A percentile compares a stretch with the other conserved stretches of the same genome.
Conservation (phyloP, 306 rosid genomes). For the Datisca glomerata region DNA sequence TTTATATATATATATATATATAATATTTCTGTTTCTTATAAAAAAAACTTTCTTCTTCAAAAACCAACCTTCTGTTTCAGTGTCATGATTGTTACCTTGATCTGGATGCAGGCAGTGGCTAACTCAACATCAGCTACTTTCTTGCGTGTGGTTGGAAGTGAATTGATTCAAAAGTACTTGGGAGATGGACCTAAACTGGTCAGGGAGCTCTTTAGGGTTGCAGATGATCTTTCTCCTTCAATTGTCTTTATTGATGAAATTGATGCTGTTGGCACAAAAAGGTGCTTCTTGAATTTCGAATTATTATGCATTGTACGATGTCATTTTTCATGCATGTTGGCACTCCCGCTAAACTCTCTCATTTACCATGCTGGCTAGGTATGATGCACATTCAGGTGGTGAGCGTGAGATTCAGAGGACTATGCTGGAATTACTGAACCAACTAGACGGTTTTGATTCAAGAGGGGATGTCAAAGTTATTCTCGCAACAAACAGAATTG, state of each 20-base stretch:
- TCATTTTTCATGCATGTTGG: not conserved
- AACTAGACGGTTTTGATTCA: constrained; percentile 93
- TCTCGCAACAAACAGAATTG: constrained; percentile 93
- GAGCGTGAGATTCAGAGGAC: constrained; percentile 98
- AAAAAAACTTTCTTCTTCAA: too few relatives aligned
- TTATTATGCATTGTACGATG: not conserved
- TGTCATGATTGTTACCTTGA: constrained; percentile 4
- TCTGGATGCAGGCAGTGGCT: constrained; percentile 75
- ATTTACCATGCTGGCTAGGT: constrained; percentile 26
- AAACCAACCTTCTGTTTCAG: too few relatives aligned
- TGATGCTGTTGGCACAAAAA: constrained; percentile 95
- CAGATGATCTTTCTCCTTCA: constrained; percentile 95
- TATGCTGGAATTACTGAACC: constrained; percentile 90
- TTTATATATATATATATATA: too few relatives aligned
- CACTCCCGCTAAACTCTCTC: not conserved
- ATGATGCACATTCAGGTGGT: constrained; percentile 98
- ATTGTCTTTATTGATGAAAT: constrained; percentile 98
- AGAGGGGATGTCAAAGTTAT: constrained; percentile 98
- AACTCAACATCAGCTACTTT: constrained; percentile 98
- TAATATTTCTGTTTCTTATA: too few relatives aligned
- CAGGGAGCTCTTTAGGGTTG: constrained; percentile 96
- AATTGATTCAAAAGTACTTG: constrained; percentile 86
- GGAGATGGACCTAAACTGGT: constrained; percentile 99
- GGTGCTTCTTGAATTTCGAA: constrained; percentile 24
- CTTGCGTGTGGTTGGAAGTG: constrained; percentile 99